These are phyloP conservation scores for Fraxinus dipetala DNA, from an alignment of 305 asterid genomes.

Conservation along the genomic window DNA sequence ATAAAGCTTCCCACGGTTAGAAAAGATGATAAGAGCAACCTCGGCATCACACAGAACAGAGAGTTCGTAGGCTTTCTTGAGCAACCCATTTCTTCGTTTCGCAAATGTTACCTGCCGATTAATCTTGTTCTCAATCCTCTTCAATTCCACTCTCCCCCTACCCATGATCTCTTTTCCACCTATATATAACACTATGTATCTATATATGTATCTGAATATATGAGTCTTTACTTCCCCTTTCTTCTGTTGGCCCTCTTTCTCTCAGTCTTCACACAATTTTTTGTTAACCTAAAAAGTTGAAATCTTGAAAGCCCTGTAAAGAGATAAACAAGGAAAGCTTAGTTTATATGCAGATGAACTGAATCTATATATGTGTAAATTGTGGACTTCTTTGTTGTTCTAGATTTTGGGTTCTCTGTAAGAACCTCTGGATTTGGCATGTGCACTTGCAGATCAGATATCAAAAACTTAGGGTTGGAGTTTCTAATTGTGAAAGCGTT, in stretches of 20 bases:
- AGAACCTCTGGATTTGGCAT: constrained; percentile 30
- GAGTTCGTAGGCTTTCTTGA: constrained; percentile 77
- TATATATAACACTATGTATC: not conserved
- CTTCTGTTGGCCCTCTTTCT: constrained; percentile 31
- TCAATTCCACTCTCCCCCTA: constrained; percentile 89
- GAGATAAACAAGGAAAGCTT: constrained; percentile 27
- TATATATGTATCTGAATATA: not conserved
- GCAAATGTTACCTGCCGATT: constrained; percentile 90
- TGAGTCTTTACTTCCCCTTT: constrained; percentile 19
- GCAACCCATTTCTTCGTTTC: constrained; percentile 76
- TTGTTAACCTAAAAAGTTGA: constrained; percentile 38
- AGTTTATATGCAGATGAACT: constrained; percentile 24
- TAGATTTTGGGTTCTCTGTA: constrained; percentile 32
- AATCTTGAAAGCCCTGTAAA: constrained; percentile 50
- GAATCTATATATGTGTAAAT: constrained; percentile 4
- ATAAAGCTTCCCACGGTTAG: constrained; percentile 87
- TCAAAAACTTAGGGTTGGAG: constrained; percentile 36
- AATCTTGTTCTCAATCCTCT: constrained; percentile 90
- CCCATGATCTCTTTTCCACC: constrained; percentile 45
- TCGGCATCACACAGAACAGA: constrained; percentile 79
- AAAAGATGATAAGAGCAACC: constrained; percentile 82
- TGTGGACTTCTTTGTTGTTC: constrained; percentile 15
- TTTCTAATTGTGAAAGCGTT: constrained; percentile 16
- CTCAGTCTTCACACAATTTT: constrained; percentile 21
- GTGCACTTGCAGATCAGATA: constrained; percentile 28